Conservation (phyloP, 345 rosid genomes). For the Physaria fendleri region DNA sequence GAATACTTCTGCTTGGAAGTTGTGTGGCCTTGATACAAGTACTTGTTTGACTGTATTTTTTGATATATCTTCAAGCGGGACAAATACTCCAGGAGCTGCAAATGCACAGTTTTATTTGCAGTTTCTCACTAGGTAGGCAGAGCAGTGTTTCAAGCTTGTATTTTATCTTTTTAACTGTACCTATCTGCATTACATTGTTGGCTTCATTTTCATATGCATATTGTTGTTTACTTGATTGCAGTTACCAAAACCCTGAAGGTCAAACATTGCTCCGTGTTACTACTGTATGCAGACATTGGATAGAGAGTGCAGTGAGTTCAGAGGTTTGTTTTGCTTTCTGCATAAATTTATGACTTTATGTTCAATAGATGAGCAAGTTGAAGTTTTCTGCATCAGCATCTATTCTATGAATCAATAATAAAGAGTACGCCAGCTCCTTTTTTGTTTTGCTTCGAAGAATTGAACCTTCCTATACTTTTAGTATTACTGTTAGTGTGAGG, state of each 20-base stretch:
- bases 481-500: not conserved
- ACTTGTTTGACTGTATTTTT: slow-evolving; percentile 72
- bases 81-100: slow-evolving; percentile 49
- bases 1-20: slow-evolving; percentile 71
- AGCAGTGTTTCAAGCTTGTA: not conserved
- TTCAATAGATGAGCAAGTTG: not conserved
- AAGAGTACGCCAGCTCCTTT: not conserved
- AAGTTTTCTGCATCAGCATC: not conserved
- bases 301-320: not conserved
- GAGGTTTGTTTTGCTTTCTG: not conserved
- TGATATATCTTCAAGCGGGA: slow-evolving; percentile 74
- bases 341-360: not conserved
- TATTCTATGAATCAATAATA: not conserved
- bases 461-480: not conserved
- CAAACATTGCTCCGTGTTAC: not conserved
- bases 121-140: not conserved
- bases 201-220: not conserved
- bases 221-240: not conserved
- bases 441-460: not conserved
- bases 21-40: slow-evolving; percentile 84
- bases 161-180: not conserved
- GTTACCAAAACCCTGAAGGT: not conserved
- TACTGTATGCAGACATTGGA: not conserved
- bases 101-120: slow-evolving; percentile 33
- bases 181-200: not conserved